Conservation (phyloP, 345 rosid species). For the Lumnitzera racemosa region DNA sequence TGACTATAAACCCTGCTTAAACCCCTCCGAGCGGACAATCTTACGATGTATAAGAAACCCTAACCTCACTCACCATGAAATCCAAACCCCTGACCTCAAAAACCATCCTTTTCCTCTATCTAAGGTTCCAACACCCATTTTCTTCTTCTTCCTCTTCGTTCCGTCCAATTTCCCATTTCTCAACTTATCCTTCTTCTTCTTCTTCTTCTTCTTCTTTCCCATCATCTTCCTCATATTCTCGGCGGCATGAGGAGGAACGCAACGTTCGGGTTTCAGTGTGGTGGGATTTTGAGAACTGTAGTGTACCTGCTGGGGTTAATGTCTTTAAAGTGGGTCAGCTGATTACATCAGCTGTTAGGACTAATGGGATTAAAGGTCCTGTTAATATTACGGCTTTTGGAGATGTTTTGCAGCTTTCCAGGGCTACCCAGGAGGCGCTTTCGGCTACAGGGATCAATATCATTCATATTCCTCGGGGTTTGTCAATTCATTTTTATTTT, state of each 20-base stretch:
- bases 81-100: conserved; percentile 17
- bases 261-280: conserved; percentile 68
- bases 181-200: conserved; percentile 13
- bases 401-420: conserved; percentile 56
- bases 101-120: conserved; percentile 12
- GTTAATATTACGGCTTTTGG: conserved; percentile 76
- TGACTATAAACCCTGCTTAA: background rate
- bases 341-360: conserved; percentile 60
- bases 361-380: conserved; percentile 74
- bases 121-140: conserved; percentile 9
- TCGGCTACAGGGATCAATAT: conserved; percentile 63
- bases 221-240: conserved; percentile 3
- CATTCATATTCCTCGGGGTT: conserved; percentile 69
- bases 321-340: conserved; percentile 42
- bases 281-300: conserved; percentile 98
- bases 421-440: conserved; percentile 69
- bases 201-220: conserved; percentile 6
- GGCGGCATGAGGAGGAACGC: conserved; percentile 38
- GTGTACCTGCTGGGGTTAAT: conserved; percentile 48
- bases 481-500: background rate
- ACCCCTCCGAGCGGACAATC: too few species aligned
- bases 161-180: conserved; percentile 29
- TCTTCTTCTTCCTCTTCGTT: conserved; percentile 12
- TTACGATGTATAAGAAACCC: background rate
- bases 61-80: conserved; percentile 4